phyloP scores from a whole-genome alignment of 345 rosid genomes.

The Orychophragmus violaceus region DNA sequence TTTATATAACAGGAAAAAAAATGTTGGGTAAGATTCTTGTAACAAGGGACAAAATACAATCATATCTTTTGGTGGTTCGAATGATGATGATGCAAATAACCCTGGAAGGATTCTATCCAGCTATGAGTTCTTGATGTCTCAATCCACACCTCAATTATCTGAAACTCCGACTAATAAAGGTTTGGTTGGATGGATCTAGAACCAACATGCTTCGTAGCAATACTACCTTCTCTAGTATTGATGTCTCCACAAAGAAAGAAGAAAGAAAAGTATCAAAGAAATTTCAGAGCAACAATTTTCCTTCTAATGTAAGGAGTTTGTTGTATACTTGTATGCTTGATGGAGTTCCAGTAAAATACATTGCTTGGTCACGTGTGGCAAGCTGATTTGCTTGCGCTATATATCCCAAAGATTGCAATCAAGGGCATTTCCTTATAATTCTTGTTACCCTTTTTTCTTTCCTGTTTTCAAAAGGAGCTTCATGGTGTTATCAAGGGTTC shows the following conservation, averaged over 20 bases:
- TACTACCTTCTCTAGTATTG: slow-evolving; percentile 35
- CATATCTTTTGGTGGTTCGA: slow-evolving; percentile 53
- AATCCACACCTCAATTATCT: slow-evolving; percentile 32
- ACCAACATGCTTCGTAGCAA: slow-evolving; percentile 13
- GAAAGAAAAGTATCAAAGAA: slow-evolving; percentile 45
- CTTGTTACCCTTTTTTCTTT: neutral
- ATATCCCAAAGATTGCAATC: neutral
- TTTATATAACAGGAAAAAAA: slow-evolving; percentile 27
- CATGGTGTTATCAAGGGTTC: slow-evolving; percentile 62
- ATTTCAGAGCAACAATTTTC: slow-evolving; percentile 70
- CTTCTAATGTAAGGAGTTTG: slow-evolving; percentile 78
- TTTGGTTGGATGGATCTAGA: slow-evolving; percentile 28
- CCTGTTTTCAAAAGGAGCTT: slow-evolving; percentile 41
- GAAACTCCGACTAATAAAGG: slow-evolving; percentile 33
- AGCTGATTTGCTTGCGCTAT: slow-evolving; percentile 9
- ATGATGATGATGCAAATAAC: slow-evolving; percentile 34
- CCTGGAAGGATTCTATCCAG: slow-evolving; percentile 34
- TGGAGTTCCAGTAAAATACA: slow-evolving; percentile 68
- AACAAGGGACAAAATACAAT: slow-evolving; percentile 43
- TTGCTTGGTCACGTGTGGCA: slow-evolving; percentile 66
- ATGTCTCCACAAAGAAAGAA: slow-evolving; percentile 39
- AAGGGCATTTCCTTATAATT: neutral
- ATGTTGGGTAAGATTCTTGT: slow-evolving; percentile 35
- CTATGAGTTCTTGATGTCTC: slow-evolving; percentile 40
- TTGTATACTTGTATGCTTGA: slow-evolving; percentile 51